Base-by-base conservation (phyloP, 305 asterid species). In the Fraxinus angustifolia region DNA sequence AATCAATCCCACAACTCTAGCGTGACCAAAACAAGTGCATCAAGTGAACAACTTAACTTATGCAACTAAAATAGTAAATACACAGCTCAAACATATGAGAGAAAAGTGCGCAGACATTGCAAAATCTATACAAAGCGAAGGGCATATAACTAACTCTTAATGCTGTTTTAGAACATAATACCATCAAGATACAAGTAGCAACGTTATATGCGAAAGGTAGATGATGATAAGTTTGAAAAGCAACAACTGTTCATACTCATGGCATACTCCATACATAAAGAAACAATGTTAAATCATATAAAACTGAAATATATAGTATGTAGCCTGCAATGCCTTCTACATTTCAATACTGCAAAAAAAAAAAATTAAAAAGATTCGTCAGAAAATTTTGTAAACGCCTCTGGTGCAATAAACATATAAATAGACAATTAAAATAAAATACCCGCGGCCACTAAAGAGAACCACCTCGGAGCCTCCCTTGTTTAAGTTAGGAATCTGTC, bases 211-310 rank as follows among this genome's bases (percentile, higher is more conserved):
- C 76, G 48, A 75, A 38, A 82, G 28, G 79, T 36, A 30, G 77
- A 68, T 48, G 68, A 30, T 6, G 67, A 36, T 6, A 65, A 38
- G 80, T 42, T 42, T 36, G 71, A 75, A 75, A 40, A 75, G 77
- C 16, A 73, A 78, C 80, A 78, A 80, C 68, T 58, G 71, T 74
- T 79, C 73, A 80, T 84, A 80, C 78, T 81, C 87, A 87, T 56
- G 42, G 50, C 77, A 78, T 77, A 65, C 65, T 84, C 78, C 82
- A 82, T 40, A 6, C 40, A 76, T 81, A 73, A 60, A 80, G 75
- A 80, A 76, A 48, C 42, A 23, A 73, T 8, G 76, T 45, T 75
- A 80, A 30, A 78, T 82, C 80, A 81, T 19, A 77, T 62, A 23
- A 30, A 56, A 76, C 73, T 45, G 73, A 21, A 78, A 65, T 38